These are phyloP conservation scores for Syzygium oleosum DNA, from an alignment of 345 rosid genomes.

Conservation along the genomic window DNA sequence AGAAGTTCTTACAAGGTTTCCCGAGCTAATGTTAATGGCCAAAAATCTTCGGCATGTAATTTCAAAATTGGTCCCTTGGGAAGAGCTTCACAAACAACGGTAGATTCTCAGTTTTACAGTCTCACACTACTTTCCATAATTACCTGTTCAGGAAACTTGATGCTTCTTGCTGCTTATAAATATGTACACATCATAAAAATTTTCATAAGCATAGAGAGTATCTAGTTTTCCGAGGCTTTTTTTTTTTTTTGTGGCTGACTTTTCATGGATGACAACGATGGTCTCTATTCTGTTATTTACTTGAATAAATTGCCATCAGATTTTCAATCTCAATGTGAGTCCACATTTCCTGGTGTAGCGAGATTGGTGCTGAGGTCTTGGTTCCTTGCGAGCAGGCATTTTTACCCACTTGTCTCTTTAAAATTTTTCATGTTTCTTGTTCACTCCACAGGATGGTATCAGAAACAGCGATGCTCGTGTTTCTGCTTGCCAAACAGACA, in stretches of 20 bases:
- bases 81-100: constrained; percentile 5
- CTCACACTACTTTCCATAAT: not conserved
- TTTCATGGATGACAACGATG: not conserved
- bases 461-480: not conserved
- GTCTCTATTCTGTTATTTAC: not conserved
- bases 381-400: not conserved
- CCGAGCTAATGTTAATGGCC: not conserved
- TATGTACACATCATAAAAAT: not conserved
- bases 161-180: not conserved
- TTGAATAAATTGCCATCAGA: not conserved
- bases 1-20: not conserved
- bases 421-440: not conserved
- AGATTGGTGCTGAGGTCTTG: not conserved
- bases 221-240: not conserved
- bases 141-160: not conserved
- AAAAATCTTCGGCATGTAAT: not conserved
- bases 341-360: not conserved
- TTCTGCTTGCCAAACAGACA: not conserved
- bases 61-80: not conserved
- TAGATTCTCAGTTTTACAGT: not conserved
- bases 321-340: not conserved
- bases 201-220: not conserved
- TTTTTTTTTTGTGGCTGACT: not conserved
- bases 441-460: not conserved
- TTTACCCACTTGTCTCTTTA: not conserved